Conservation (phyloP, 305 asterid genomes). For the Fraxinus platypoda region DNA sequence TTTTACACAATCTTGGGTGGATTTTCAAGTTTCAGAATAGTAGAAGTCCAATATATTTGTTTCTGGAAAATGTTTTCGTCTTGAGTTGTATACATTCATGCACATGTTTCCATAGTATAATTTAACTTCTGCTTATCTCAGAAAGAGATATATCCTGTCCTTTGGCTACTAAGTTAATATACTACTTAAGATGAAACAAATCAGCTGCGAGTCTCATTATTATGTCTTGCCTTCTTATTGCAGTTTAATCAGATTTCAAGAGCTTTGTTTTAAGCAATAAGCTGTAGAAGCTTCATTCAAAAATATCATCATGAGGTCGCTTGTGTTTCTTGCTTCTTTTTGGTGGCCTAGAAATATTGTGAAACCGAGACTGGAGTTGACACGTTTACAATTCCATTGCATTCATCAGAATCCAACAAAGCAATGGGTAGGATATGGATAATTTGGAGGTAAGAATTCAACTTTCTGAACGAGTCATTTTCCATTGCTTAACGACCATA, state of each 20-base stretch:
- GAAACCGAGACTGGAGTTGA: not conserved
- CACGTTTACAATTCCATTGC: not conserved
- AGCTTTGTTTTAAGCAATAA: constrained; percentile 28
- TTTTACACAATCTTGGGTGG: not conserved
- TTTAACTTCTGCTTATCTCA: not conserved
- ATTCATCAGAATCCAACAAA: not conserved
- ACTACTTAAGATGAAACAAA: not conserved
- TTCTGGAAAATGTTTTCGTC: not conserved
- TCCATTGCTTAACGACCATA: not conserved
- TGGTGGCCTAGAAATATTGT: not conserved
- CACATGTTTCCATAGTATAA: not conserved
- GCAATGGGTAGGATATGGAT: not conserved
- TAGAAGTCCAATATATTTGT: not conserved
- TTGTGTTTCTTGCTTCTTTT: not conserved
- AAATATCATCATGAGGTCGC: not conserved
- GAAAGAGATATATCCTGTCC: not conserved
- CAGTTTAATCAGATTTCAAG: constrained; percentile 40
- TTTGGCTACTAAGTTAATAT: not conserved
- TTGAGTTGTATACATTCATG: not conserved
- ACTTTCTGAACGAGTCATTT: not conserved
- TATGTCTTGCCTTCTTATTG: constrained; percentile 9
- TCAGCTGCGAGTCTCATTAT: not conserved
- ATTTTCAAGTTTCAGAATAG: not conserved
- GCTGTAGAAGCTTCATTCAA: not conserved
- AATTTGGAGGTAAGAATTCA: not conserved